phyloP scores from a whole-genome alignment of 306 rosid species.

The Malus orientalis region DNA sequence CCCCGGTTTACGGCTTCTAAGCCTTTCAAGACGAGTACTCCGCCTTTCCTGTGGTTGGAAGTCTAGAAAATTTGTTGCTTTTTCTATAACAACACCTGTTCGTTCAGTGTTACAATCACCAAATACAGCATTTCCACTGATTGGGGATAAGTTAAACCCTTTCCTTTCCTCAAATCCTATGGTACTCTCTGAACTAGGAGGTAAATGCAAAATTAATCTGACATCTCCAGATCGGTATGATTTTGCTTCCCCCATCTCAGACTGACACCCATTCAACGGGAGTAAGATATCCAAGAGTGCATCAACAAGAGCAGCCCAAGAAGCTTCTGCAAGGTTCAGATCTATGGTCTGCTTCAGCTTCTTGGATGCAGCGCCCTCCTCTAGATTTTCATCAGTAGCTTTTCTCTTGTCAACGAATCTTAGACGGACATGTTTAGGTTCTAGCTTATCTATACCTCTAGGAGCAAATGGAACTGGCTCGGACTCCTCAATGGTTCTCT shows the following conservation, averaged over 20 bases:
- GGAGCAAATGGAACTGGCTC: constrained; percentile 83
- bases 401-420: constrained; percentile 82
- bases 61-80: constrained; percentile 50
- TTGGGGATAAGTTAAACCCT: constrained; percentile 18
- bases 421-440: constrained; percentile 83
- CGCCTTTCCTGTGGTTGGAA: constrained; percentile 91
- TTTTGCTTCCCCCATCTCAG: constrained; percentile 31
- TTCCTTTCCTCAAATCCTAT: constrained; percentile 39
- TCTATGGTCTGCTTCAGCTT: constrained; percentile 69
- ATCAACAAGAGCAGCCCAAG: constrained; percentile 79
- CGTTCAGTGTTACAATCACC: constrained; percentile 46
- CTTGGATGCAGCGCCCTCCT: constrained; percentile 49
- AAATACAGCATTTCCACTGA: constrained; percentile 26
- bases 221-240: constrained; percentile 56
- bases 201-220: constrained; percentile 46
- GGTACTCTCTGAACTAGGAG: constrained; percentile 47
- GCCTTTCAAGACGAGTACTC: constrained; percentile 94
- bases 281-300: constrained; percentile 58
- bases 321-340: constrained; percentile 55
- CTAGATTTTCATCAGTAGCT: constrained; percentile 42
- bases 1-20: constrained; percentile 90
- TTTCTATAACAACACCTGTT: constrained; percentile 47
- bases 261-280: constrained; percentile 32
- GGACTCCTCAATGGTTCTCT: constrained; percentile 68
- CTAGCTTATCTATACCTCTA: constrained; percentile 91